Conservation (phyloP, 1,139 yeast genomes). For the Chernovozyma sophiae-reginae region DNA sequence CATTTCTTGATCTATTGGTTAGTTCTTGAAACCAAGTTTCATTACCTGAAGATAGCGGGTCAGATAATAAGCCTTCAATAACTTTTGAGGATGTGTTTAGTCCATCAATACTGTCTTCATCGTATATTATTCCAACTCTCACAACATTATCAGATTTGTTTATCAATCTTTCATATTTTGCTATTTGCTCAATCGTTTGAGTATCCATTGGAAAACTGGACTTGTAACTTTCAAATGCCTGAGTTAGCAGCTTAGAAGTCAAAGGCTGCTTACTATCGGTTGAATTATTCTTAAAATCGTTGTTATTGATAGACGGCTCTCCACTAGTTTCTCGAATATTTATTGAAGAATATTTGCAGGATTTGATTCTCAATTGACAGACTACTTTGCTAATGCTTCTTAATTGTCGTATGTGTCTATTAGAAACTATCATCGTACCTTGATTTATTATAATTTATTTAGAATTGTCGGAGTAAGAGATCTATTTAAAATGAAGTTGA, state of each 20-base stretch:
- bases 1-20: constrained; percentile 16
- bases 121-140: constrained; percentile 31
- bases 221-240: constrained; percentile 5
- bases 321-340: too few species aligned
- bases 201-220: constrained; percentile 7
- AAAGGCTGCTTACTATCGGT: too few species aligned
- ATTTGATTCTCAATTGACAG: too few species aligned
- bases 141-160: constrained; percentile 10
- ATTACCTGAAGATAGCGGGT: constrained; percentile 36
- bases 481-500: too few species aligned
- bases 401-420: too few species aligned
- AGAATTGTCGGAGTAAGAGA: too few species aligned
- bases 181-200: constrained; percentile 7
- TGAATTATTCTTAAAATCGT: too few species aligned
- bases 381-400: too few species aligned
- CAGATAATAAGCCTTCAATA: constrained; percentile 36
- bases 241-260: constrained; percentile 4
- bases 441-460: too few species aligned
- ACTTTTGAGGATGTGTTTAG: constrained; percentile 22
- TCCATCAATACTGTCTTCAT: constrained; percentile 13
- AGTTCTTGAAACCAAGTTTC: constrained; percentile 29
- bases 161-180: constrained; percentile 9
- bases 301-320: too few species aligned
- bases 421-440: too few species aligned
- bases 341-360: too few species aligned